These are phyloP conservation scores for Coriaria nepalensis DNA, from an alignment of 306 rosid species.

Conservation along the genomic window DNA sequence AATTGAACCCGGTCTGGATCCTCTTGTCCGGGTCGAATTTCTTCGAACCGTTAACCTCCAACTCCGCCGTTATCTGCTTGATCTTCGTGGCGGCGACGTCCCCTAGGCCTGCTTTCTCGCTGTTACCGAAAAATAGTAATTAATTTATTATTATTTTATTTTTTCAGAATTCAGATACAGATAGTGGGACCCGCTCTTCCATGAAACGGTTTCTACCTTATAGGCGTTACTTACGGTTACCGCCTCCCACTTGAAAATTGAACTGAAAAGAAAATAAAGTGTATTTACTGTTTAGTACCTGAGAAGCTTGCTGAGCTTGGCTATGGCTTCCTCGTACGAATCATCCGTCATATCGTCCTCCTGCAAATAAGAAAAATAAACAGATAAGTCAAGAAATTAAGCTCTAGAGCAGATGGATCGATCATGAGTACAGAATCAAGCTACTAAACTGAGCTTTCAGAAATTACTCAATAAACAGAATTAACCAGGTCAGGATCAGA, in stretches of 20 bases:
- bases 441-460: too few relatives aligned
- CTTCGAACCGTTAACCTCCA: conserved; percentile 17
- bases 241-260: too few relatives aligned
- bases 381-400: too few relatives aligned
- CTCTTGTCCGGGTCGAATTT: conserved; percentile 36
- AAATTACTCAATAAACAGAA: too few relatives aligned
- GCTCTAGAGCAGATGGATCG: too few relatives aligned
- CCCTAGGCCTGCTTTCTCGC: conserved; percentile 36
- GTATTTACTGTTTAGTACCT: conserved; percentile 24
- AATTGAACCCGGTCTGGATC: conserved; percentile 58
- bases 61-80: conserved; percentile 47
- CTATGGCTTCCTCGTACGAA: conserved; percentile 64
- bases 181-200: neutral
- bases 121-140: conserved; percentile 9
- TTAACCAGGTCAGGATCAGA: too few relatives aligned
- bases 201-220: neutral
- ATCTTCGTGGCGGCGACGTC: conserved; percentile 45
- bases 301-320: conserved; percentile 53
- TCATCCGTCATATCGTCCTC: conserved; percentile 65
- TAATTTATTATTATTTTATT: too few relatives aligned
- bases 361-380: conserved; percentile 13
- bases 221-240: neutral
- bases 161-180: neutral
- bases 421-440: too few relatives aligned
- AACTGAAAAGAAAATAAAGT: neutral